Percentiles rank a stretch among this genome's conserved stretches.
These are phyloP conservation scores for Bretziella fagacearum DNA, from an alignment of 2,329 filamentous ascomycete species.

Conservation along the genomic window DNA sequence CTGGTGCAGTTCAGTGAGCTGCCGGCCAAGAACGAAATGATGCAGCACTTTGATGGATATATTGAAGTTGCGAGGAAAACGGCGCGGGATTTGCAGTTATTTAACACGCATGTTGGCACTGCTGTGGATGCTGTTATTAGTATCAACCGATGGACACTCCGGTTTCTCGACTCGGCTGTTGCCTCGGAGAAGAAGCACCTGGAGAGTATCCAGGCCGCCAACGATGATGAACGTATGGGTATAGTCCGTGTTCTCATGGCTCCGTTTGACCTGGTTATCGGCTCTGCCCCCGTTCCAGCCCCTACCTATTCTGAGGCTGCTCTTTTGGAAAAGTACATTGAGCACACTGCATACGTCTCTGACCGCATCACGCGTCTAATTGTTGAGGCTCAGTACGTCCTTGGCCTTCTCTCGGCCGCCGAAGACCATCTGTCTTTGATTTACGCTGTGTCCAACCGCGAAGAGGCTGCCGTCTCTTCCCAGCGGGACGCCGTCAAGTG, in stretches of 20 bases:
- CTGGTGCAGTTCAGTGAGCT: slow-evolving; percentile 55
- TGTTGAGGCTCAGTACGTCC: slow-evolving; percentile 49
- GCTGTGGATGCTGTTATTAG: slow-evolving; percentile 58
- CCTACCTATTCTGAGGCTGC: slow-evolving; percentile 30
- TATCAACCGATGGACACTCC: slow-evolving; percentile 59
- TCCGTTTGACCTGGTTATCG: slow-evolving; percentile 10
- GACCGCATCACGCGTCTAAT: slow-evolving; percentile 54
- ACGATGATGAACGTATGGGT: not conserved
- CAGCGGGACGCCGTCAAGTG: slow-evolving; percentile 50
- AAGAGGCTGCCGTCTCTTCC: slow-evolving; percentile 39
- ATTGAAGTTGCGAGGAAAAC: slow-evolving; percentile 50
- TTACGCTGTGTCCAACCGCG: slow-evolving; percentile 48
- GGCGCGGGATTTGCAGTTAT: slow-evolving; percentile 50
- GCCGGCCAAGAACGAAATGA: slow-evolving; percentile 50
- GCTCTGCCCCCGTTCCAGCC: not conserved
- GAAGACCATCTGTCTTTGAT: slow-evolving; percentile 56
- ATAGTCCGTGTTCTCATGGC: slow-evolving; percentile 10
- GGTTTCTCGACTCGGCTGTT: slow-evolving; percentile 45
- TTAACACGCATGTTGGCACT: slow-evolving; percentile 59
- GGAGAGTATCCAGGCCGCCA: slow-evolving; percentile 26
- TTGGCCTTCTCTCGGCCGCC: slow-evolving; percentile 47
- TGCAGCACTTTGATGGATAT: slow-evolving; percentile 60
- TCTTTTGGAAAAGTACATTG: slow-evolving; percentile 57
- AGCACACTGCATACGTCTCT: slow-evolving; percentile 52
- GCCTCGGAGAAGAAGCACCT: slow-evolving; percentile 16